A percentile compares a stretch with the other conserved stretches of the same genome.
Evolutionary conservation across 2,329 filamentous ascomycete genomes (phyloP).

Genomic region (Cadophora sp.): DNA sequence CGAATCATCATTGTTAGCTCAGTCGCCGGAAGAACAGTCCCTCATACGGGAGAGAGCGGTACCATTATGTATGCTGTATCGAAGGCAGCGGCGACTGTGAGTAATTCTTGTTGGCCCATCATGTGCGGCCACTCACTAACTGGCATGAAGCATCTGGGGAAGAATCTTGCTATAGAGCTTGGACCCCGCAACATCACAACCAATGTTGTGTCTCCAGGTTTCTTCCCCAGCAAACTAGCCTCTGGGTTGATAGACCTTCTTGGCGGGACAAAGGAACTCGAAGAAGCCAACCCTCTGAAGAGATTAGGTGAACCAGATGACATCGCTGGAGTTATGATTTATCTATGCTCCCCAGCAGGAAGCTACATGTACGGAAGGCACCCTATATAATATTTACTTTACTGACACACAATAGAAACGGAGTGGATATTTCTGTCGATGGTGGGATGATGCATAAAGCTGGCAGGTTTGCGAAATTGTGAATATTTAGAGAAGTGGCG

Average conservation of each 20-base stretch:
- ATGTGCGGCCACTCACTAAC: too few relatives aligned
- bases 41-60: conserved; percentile 63
- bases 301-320: conserved; percentile 64
- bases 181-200: conserved; percentile 69
- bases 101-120: background rate
- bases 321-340: conserved; percentile 65
- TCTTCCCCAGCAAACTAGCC: conserved; percentile 74
- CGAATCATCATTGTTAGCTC: conserved; percentile 72
- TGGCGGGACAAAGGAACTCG: conserved; percentile 62
- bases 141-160: conserved; percentile 61
- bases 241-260: conserved; percentile 66
- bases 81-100: conserved; percentile 65
- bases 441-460: conserved; percentile 32
- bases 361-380: conserved; percentile 53
- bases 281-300: conserved; percentile 58
- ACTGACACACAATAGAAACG: conserved; percentile 41
- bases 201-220: conserved; percentile 72
- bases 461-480: too few relatives aligned
- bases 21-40: conserved; percentile 68
- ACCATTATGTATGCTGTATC: conserved; percentile 72
- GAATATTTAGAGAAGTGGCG: too few relatives aligned
- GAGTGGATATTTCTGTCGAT: conserved; percentile 48
- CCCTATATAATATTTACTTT: background rate
- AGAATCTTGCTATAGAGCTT: conserved; percentile 74
- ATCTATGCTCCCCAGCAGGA: conserved; percentile 58